Evolutionary conservation across 2,329 filamentous ascomycete species (phyloP), one percentile per base, ranked within the genome.

Genomic region (Beauveria caledonica): DNA sequence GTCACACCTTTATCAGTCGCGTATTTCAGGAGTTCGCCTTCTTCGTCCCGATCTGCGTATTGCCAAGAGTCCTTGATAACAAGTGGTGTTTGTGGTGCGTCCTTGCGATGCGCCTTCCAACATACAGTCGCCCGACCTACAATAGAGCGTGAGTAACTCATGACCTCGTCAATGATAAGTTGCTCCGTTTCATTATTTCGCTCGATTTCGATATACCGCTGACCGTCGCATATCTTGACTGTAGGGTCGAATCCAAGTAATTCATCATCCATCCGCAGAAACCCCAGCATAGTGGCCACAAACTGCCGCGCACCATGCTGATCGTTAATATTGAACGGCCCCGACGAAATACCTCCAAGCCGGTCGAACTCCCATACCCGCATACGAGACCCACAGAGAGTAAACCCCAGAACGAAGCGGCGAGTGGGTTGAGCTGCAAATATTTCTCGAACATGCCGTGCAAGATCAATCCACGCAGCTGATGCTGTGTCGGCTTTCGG

Each of bases 51-150:
- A 58, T 78, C 71, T 5, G 63, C 62, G 58, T 72, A 75, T 56
- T 80, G 73, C 75, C 71, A 79, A 5, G 71, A 78, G 62, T 78
- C 73, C 63, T 80, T 81, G 58, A 80, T 70, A 17, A 79, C 71
- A 63, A 80, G 68, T 4, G 65, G 68, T 25, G 52, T 67, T 27
- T 66, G 17, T 21, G 64, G 62, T 42, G 76, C 64, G 49, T 62
- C 68, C 56, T 77, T 66, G 39, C 60, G 68, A 69, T 78, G 66
- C 13, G 72, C 77, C 69, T 74, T 76, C 76, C 71, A 80, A 58
- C 71, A 79, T 21, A 71, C 78, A 23, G 75, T 78, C 40, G 72
- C 76, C 15, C 74, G 70, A 61, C 74, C 70, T 56, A 70, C 68
- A 60, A 78, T 67, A 62, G 70, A 75, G 48, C 49, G 64, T 48